phyloP scores from a whole-genome alignment of 1,139 yeast genomes.

The Zygoascus sp. region DNA sequence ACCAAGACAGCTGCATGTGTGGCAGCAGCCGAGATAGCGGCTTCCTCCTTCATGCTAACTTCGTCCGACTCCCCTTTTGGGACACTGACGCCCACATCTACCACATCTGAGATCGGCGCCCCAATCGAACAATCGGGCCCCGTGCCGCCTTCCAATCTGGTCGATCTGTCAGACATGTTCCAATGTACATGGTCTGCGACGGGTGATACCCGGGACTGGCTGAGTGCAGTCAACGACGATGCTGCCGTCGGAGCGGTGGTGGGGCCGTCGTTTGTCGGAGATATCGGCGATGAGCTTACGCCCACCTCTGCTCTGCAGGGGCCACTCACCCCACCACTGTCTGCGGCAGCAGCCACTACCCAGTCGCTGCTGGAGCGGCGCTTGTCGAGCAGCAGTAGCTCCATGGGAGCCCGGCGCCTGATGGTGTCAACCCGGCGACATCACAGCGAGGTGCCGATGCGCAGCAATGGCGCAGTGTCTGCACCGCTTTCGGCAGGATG shows the following conservation, averaged over 20 bases:
- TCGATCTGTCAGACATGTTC: not conserved
- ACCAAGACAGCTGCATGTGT: slow-evolving; percentile 1
- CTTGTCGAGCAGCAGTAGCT: not conserved
- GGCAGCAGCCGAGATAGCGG: slow-evolving; percentile 3
- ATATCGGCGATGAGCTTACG: not conserved
- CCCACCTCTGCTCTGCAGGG: not conserved
- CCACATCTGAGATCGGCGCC: slow-evolving; percentile 2
- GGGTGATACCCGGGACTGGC: not conserved
- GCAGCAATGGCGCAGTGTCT: not conserved
- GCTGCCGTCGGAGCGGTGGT: too few relatives aligned
- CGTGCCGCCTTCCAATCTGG: not conserved
- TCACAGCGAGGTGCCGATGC: not conserved
- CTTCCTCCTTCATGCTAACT: not conserved
- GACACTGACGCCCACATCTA: not conserved
- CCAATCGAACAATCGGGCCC: not conserved
- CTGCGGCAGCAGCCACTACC: not conserved
- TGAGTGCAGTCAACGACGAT: not conserved
- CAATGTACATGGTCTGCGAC: not conserved
- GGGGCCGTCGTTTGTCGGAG: not conserved
- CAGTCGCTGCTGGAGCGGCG: not conserved
- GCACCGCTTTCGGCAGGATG: not conserved
- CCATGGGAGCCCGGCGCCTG: not conserved
- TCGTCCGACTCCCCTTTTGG: not conserved
- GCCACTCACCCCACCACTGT: not conserved
- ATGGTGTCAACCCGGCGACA: not conserved